phyloP scores from a whole-genome alignment of 2,329 filamentous ascomycete species.

The Aaosphaeria pasadenensis region DNA sequence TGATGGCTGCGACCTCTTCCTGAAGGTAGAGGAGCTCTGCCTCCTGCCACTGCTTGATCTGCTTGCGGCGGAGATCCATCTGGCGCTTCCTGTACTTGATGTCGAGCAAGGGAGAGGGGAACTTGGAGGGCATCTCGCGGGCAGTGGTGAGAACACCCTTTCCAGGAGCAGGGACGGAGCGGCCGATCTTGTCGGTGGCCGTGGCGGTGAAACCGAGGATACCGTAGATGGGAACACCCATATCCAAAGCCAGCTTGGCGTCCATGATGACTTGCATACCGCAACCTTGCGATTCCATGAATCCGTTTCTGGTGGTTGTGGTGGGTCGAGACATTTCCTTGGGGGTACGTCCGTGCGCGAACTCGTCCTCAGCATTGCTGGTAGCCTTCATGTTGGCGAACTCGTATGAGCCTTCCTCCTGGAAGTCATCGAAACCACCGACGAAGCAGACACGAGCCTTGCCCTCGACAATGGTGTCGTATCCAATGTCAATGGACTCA shows the following conservation, averaged over 20 bases:
- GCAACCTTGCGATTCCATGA: slow-evolving; percentile 99
- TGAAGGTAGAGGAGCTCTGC: slow-evolving; percentile 89
- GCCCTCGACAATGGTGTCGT: slow-evolving; percentile 97
- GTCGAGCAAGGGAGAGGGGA: slow-evolving; percentile 91
- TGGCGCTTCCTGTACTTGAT: slow-evolving; percentile 97
- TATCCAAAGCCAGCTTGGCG: slow-evolving; percentile 89
- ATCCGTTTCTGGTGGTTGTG: slow-evolving; percentile 93
- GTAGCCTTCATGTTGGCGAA: slow-evolving; percentile 99
- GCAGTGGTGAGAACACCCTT: slow-evolving; percentile 96
- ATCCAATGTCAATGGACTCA: slow-evolving; percentile 95
- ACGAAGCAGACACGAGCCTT: slow-evolving; percentile 98
- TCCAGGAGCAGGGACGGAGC: slow-evolving; percentile 92
- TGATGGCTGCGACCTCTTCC: slow-evolving; percentile 89
- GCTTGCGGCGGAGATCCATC: slow-evolving; percentile 87
- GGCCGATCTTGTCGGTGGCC: slow-evolving; percentile 98
- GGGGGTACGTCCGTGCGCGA: slow-evolving; percentile 90
- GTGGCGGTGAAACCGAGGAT: slow-evolving; percentile 90
- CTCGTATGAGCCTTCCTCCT: slow-evolving; percentile 98
- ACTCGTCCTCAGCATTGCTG: slow-evolving; percentile 95
- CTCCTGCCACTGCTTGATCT: slow-evolving; percentile 96
- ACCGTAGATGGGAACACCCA: slow-evolving; percentile 98
- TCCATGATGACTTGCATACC: slow-evolving; percentile 99
- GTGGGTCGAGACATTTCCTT: slow-evolving; percentile 97
- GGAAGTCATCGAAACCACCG: slow-evolving; percentile 98
- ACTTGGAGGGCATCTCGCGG: slow-evolving; percentile 85